These are phyloP conservation scores for Chloris gayana DNA, from an alignment of 176 grass and related monocot genomes.

Conservation along the genomic window DNA sequence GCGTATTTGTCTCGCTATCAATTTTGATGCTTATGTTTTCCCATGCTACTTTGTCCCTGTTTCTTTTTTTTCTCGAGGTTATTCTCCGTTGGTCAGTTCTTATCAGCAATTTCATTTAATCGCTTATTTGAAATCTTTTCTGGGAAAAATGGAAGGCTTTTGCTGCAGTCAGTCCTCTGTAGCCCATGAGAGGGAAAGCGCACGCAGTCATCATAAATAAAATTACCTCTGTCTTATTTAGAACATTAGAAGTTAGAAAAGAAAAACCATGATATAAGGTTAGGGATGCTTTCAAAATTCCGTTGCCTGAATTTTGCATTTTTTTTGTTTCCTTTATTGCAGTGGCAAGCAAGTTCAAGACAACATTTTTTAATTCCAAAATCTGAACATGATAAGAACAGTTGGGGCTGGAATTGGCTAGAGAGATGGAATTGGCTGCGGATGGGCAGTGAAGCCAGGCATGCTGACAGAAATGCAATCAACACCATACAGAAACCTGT, in stretches of 20 bases:
- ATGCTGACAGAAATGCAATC: constrained; percentile 41
- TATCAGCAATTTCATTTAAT: background rate
- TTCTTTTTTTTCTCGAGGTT: background rate
- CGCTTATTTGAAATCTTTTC: constrained; percentile 7
- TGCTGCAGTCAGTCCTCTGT: background rate
- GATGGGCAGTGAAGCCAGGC: constrained; percentile 36
- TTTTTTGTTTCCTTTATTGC: constrained; percentile 12
- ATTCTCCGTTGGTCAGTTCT: too few relatives aligned
- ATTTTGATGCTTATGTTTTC: background rate
- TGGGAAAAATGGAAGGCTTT: background rate
- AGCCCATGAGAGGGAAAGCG: too few relatives aligned
- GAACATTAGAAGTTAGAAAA: background rate
- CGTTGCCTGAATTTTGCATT: constrained; percentile 17
- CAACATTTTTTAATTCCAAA: constrained; percentile 42
- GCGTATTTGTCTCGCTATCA: too few relatives aligned
- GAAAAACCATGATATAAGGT: background rate
- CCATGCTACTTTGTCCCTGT: background rate
- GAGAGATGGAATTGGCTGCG: constrained; percentile 99
- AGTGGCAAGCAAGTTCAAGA: constrained; percentile 94
- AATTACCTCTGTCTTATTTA: background rate
- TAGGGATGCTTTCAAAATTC: background rate
- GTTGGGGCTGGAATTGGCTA: constrained; percentile 97
- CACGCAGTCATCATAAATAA: constrained; percentile 8
- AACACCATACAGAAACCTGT: constrained; percentile 47
- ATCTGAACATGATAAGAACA: constrained; percentile 78